A percentile compares a stretch with the other conserved stretches of the same genome.
Conservation (phyloP, 2,329 filamentous ascomycete species). For the Ophiostoma tasmaniense region DNA sequence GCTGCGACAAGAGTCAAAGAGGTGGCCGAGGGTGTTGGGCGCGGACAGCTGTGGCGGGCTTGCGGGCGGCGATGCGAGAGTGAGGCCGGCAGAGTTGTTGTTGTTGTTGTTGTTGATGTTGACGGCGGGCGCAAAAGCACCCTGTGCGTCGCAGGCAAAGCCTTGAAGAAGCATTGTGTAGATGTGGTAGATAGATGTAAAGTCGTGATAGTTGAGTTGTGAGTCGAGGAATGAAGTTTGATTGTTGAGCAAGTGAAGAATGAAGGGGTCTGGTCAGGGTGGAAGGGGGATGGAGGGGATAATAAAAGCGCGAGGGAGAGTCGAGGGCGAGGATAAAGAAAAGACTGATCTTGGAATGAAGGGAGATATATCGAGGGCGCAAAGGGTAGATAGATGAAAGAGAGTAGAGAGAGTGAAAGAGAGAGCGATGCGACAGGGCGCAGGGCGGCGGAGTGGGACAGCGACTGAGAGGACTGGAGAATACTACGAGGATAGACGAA, state of each 20-base stretch:
- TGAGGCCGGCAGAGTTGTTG: constrained; percentile 8
- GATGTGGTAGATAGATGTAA: neutral
- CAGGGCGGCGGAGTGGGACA: constrained; percentile 4
- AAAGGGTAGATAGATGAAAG: neutral
- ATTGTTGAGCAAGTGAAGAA: constrained; percentile 14
- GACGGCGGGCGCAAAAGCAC: constrained; percentile 11
- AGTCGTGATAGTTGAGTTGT: neutral
- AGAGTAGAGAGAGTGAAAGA: neutral
- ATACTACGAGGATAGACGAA: neutral
- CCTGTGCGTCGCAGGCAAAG: constrained; percentile 19
- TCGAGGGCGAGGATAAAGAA: constrained; percentile 1
- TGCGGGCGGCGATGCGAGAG: constrained; percentile 52
- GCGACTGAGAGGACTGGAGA: neutral
- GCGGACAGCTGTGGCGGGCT: constrained; percentile 42
- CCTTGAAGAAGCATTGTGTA: constrained; percentile 17
- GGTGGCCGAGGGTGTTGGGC: constrained; percentile 42
- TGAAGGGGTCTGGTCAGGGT: constrained; percentile 15
- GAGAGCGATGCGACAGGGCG: neutral
- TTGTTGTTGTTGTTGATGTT: neutral
- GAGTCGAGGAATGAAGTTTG: constrained; percentile 8
- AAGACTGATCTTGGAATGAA: neutral
- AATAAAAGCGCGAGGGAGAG: constrained; percentile 9
- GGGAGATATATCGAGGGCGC: constrained; percentile 3
- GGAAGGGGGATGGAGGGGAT: constrained; percentile 11
- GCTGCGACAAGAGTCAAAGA: constrained; percentile 52